Conservation (phyloP, 768 basidiomycete genomes). For the Kwoniella botswanensis region DNA sequence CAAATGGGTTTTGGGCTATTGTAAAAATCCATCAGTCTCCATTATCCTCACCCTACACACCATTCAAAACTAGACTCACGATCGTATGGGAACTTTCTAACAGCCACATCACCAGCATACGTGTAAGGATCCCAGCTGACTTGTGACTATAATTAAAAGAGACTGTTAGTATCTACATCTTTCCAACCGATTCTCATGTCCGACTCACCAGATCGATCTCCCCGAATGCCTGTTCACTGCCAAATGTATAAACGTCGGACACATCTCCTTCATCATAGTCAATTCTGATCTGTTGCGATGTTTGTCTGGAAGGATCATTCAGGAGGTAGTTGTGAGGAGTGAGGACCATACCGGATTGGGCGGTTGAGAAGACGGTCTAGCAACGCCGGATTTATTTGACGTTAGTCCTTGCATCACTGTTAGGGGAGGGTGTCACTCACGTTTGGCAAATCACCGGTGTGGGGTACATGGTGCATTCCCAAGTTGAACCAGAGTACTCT, state of each 20-base stretch:
- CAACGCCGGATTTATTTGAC: not conserved
- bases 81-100: conserved; percentile 47
- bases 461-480: conserved; percentile 53
- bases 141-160: conserved; percentile 10
- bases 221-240: conserved; percentile 21
- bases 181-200: not conserved
- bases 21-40: not conserved
- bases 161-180: not conserved
- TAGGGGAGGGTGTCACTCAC: conserved; percentile 13
- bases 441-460: conserved; percentile 54
- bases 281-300: conserved; percentile 51
- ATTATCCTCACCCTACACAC: no score
- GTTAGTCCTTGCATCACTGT: not conserved
- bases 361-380: conserved; percentile 45
- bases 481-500: conserved; percentile 47
- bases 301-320: conserved; percentile 46
- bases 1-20: conserved; percentile 26
- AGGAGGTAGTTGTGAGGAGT: conserved; percentile 56
- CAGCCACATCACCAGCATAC: conserved; percentile 39
- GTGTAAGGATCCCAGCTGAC: conserved; percentile 30
- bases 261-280: conserved; percentile 40
- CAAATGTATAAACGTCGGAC: conserved; percentile 36
- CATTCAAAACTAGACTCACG: conserved; percentile 13
- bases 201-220: conserved; percentile 31
- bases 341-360: conserved; percentile 42